These are phyloP conservation scores for Diaporthe caulivora DNA, from an alignment of 2,329 filamentous ascomycete species.

Conservation along the genomic window DNA sequence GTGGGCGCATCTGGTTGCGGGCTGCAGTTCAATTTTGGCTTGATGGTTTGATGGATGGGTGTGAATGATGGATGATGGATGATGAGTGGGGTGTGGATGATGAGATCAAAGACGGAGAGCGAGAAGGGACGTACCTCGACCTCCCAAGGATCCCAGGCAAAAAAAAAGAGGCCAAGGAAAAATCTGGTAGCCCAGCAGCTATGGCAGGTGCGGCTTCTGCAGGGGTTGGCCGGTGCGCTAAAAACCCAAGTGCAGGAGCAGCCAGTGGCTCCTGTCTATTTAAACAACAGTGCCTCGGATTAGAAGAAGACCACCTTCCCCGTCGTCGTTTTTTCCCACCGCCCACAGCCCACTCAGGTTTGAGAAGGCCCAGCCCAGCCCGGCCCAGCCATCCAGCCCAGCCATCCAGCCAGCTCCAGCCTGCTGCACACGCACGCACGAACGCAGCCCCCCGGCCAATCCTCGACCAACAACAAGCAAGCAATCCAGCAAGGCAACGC, in stretches of 20 bases:
- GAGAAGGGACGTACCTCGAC: neutral
- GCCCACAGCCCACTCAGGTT: slow-evolving; percentile 29
- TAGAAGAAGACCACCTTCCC: slow-evolving; percentile 39
- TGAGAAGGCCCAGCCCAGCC: slow-evolving; percentile 29
- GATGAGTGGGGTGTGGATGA: neutral
- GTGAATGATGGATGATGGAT: no score
- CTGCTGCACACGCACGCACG: slow-evolving; percentile 10
- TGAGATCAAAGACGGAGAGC: neutral
- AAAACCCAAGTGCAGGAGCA: slow-evolving; percentile 25
- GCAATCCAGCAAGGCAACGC: neutral
- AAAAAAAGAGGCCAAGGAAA: slow-evolving; percentile 32
- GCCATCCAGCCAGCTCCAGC: slow-evolving; percentile 19
- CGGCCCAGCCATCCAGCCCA: slow-evolving; percentile 14
- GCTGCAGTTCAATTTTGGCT: slow-evolving; percentile 10
- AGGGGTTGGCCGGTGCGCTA: slow-evolving; percentile 38
- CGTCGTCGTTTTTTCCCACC: slow-evolving; percentile 39
- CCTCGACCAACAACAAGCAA: slow-evolving; percentile 3
- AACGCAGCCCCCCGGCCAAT: neutral
- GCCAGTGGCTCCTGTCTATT: slow-evolving; percentile 38
- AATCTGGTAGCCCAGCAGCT: slow-evolving; percentile 35
- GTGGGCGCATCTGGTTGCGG: slow-evolving; percentile 15
- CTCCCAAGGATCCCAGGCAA: slow-evolving; percentile 25
- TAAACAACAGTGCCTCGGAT: slow-evolving; percentile 39
- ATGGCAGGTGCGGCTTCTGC: slow-evolving; percentile 38
- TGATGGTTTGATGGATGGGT: neutral